Base-by-base conservation (phyloP, 441 rosid genomes). In the Sinapis alba region DNA sequence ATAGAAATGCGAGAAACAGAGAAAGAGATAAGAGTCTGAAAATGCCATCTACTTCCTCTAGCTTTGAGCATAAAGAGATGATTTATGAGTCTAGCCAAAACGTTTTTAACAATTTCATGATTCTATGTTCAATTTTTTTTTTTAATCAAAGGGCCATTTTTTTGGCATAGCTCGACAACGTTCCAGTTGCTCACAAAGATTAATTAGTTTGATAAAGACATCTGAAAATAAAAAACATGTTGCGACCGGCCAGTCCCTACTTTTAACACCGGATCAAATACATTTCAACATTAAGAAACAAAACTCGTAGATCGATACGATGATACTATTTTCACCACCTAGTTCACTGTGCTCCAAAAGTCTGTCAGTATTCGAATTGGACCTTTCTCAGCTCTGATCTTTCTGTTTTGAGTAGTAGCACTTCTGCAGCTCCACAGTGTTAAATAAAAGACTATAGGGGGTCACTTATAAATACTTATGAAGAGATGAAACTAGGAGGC, bases 241-340 rank as follows among this genome's bases (percentile, higher is more conserved):
- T 62, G 54, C 21, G 36, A 72, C 7, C 21, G 36, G 63, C 7
- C 41, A 51, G 43, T 63, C 19, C 20, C 54, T 34, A 45, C 18
- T 28, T 28, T 65, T 6, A 58, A 58, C 38, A n/a, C 72, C 15
- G 38, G 67, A 66, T 74, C 72, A 74, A 38, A 36, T 28, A 34
- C 27, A 38, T 7, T 15, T n/a, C 30, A 7, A n/a, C 57, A 43
- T 24, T 65, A 7, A 64, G n/a, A 11, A 15, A 66, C 72, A 43
- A 66, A 74, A 47, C 73, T 59, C 73, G 53, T 50, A 60, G 62
- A 67, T 74, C 73, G 78, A 73, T 65, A 56, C 43, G 71, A 75
- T 69, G 56, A 64, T 56, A 57, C 41, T 45, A 76, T 50, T 62
- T 61, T 60, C 69, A 69, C 36, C 7, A 43, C 51, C 2, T 69